A percentile compares a stretch with the other conserved stretches of the same genome.
phyloP scores from a whole-genome alignment of 306 rosid genomes.

The Pyrus pyrifolia region DNA sequence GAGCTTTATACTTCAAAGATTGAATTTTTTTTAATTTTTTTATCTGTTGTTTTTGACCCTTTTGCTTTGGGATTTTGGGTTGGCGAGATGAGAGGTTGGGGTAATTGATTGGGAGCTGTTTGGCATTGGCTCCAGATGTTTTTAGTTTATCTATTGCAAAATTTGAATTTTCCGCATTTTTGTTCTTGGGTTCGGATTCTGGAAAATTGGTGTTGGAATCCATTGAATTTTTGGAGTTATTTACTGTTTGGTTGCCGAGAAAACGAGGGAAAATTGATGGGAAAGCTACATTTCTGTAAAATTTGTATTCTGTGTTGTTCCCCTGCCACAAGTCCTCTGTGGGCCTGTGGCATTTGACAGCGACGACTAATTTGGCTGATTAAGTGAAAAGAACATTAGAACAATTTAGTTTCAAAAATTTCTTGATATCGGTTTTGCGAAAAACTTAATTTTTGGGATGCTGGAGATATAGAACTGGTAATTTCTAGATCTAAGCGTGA shows the following conservation, averaged over 20 bases:
- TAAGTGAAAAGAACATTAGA: background rate
- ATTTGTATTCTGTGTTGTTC: background rate
- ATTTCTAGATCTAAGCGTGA: background rate
- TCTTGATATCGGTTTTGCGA: background rate
- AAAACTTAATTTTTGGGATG: background rate
- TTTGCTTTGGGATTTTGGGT: background rate
- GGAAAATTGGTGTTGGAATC: background rate
- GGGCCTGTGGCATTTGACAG: background rate
- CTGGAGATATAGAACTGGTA: background rate
- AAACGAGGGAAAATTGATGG: background rate
- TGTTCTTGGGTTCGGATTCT: background rate
- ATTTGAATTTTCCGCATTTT: background rate
- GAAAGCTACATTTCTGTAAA: background rate
- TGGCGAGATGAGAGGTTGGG: background rate
- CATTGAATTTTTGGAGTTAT: slow-evolving; percentile 6
- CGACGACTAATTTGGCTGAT: background rate
- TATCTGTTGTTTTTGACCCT: background rate
- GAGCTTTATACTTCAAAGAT: background rate
- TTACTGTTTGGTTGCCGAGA: background rate
- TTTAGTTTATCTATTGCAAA: background rate
- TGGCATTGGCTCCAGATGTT: background rate
- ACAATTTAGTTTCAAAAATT: background rate
- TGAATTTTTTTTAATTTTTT: background rate
- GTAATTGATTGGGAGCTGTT: background rate
- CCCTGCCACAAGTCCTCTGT: background rate